Base-by-base conservation (phyloP, 257 asterid species). In the Fraxinus pennsylvanica region DNA sequence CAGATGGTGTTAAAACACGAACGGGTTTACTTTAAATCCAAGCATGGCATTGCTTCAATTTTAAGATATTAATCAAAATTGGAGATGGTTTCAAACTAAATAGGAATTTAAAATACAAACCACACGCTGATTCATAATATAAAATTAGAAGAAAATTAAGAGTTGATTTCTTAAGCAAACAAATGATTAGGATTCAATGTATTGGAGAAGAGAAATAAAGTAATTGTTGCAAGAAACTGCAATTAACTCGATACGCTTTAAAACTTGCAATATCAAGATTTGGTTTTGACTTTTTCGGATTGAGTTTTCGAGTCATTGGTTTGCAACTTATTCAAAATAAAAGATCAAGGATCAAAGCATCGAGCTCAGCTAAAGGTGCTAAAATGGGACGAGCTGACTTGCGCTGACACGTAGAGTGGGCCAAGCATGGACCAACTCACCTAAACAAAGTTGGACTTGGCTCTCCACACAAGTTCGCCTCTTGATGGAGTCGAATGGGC, bases 21-120 rank as follows among this genome's bases (percentile, higher is more conserved):
- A 14, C 3, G 27, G 76, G 29, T 71, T 76, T 73, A 76, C 33
- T 57, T 45, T 43, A 47, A 22, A 71, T 30, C 14, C 47, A 70
- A 76, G 82, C 86, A 76, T 41, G 80, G 78, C 76, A 76, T 79
- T 41, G 30, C 81, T 84, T 81, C 68, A 76, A 70, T 52, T 78
- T 33, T 7, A 76, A 72, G 78, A 17, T 39, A 17, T 43, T 50
- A n/a, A 77, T 45, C n/a, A 70, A 36, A 52, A 38, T 29, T 0
- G 0, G 70, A 39, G 10, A 17, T 2, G 36, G 63, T 36, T 69
- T 65, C 32, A 21, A 59, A 59, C 32, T 66, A 65, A 4, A 59
- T 45, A 71, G 15, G 59, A 47, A 33, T 70, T 74, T 78, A 71
- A 57, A 33, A 52, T 72, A 72, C 50, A 76, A 75, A 39, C 68